phyloP scores from a whole-genome alignment of 129 eudicot species.

The Deinandra increscens region DNA sequence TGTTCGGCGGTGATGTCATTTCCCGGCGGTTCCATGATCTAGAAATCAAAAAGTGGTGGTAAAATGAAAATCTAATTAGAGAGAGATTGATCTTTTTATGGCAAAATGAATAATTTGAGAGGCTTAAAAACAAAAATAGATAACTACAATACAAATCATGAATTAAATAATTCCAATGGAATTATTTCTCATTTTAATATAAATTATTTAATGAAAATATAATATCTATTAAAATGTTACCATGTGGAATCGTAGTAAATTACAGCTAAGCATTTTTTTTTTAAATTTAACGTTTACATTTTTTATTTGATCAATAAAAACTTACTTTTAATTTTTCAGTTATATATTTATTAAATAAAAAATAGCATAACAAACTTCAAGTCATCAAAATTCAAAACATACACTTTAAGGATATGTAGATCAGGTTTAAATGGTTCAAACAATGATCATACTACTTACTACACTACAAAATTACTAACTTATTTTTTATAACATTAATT shows the following conservation, averaged over 20 bases:
- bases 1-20: conserved; percentile 16
- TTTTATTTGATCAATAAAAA: neutral
- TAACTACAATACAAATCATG: conserved; percentile 14
- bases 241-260: conserved; percentile 2
- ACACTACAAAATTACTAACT: no score
- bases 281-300: neutral
- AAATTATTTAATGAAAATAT: neutral
- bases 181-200: neutral
- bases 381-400: no score
- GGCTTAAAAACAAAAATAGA: conserved; percentile 1
- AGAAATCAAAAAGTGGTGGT: no score
- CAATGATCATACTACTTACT: no score
- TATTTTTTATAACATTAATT: no score
- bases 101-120: conserved; percentile 12
- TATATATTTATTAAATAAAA: neutral
- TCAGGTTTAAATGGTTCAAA: no score
- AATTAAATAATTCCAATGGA: conserved; percentile 7
- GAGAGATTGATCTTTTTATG: neutral
- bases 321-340: neutral
- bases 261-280: conserved; percentile 14
- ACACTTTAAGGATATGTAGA: no score
- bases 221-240: neutral
- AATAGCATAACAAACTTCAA: no score
- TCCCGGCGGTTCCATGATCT: conserved; percentile 6
- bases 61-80: no score